Evolutionary conservation across 2,329 filamentous ascomycete genomes (phyloP), one percentile per base, ranked within the genome.

Genomic region (Fusarium goolgardi): DNA sequence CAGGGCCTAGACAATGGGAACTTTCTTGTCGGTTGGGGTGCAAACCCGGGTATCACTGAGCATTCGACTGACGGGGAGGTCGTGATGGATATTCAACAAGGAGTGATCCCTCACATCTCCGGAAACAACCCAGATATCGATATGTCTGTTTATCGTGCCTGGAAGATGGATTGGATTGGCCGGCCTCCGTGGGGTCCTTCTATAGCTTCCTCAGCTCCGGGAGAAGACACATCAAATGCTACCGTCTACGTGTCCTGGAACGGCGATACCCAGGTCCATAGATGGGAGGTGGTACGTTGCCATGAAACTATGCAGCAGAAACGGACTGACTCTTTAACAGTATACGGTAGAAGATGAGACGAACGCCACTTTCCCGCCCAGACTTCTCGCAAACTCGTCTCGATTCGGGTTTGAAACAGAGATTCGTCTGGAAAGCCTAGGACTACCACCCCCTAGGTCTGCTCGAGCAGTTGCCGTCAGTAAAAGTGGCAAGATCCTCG

Each of bases 11-110:
- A 83, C 1, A 83, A 83, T 51, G 84, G 83, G 32, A 84, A 87
- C 59, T 81, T 82, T 15, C 76, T 89, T 40, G 81, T 89, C 52
- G 85, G 85, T 59, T 90, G 86, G 86, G 86, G 87, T 4, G 80
- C 80, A 2, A 81, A 81, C 34, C 83, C 83, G 1, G 82, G 80
- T 7, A 68, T 85, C 37, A 85, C 82, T 4, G 83, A 84, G 63
- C 80, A 84, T 57, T 20, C 64, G 23, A 50, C 67, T 12, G 63
- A 69, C 12, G 70, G 70, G 16, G 62, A 58, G 27, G 43, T 72
- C 67, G 78, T 78, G 1, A 71, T 78, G 7, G 80, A 83, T 16
- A 85, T 72, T 31, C 70, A 72, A 84, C 25, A 76, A 78, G 32
- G 74, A 81, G 15, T 76, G 85, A 31, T 78, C 84, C 76, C 75